Conservation (phyloP, 2,329 filamentous ascomycete genomes). For the Neopestalotiopsis rosae region DNA sequence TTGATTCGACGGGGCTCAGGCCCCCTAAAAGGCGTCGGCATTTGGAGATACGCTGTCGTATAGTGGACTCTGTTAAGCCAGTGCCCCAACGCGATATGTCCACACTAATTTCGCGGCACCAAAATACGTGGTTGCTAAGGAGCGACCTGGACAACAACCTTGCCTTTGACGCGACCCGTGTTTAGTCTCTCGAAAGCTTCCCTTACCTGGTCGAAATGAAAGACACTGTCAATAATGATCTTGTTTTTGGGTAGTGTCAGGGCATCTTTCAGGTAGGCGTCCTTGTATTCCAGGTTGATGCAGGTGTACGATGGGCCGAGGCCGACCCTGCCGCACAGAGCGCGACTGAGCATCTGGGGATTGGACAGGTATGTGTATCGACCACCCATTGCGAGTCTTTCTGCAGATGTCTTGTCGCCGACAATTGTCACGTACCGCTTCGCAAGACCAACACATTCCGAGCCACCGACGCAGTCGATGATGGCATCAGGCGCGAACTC, state of each 20-base stretch:
- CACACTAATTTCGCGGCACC: background rate
- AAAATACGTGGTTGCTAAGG: background rate
- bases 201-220: background rate
- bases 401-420: too few relatives aligned
- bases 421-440: too few relatives aligned
- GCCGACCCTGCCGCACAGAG: conserved; percentile 6
- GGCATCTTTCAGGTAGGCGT: too few relatives aligned
- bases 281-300: background rate
- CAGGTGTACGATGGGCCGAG: background rate
- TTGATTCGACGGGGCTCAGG: background rate
- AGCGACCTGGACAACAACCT: background rate
- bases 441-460: background rate
- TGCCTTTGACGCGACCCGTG: background rate
- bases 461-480: too few relatives aligned
- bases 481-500: too few relatives aligned
- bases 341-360: background rate
- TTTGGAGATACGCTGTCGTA: background rate
- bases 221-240: conserved; percentile 19
- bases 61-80: background rate
- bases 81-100: background rate
- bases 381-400: background rate
- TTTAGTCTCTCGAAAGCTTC: background rate
- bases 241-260: background rate
- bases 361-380: background rate
- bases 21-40: background rate